A percentile compares a stretch with the other conserved stretches of the same genome.
Evolutionary conservation across 495 filamentous ascomycete species (phyloP).

Genomic region (Trichoderma asperelloides): DNA sequence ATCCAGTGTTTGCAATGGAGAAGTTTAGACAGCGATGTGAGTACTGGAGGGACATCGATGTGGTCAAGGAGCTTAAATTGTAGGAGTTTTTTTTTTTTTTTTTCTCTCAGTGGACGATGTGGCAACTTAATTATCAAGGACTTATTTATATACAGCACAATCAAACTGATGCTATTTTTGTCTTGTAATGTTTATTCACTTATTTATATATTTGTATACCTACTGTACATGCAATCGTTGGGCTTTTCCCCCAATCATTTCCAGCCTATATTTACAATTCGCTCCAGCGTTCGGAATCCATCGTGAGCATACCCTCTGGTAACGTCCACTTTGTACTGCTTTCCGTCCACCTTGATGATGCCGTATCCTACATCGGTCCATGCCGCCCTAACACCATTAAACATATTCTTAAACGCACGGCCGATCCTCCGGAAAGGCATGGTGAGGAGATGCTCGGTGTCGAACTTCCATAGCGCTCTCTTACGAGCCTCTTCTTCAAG

Average conservation of each 20-base stretch:
- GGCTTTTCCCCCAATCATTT: background rate
- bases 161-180: background rate
- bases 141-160: too few relatives aligned
- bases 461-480: slow-evolving; percentile 22
- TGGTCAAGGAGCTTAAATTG: background rate
- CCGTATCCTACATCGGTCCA: slow-evolving; percentile 40
- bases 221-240: background rate
- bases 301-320: slow-evolving; percentile 42
- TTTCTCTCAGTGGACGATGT: background rate
- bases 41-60: background rate
- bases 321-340: slow-evolving; percentile 41
- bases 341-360: slow-evolving; percentile 25
- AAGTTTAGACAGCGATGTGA: background rate
- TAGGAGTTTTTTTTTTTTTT: too few relatives aligned
- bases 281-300: slow-evolving; percentile 40
- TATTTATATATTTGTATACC: too few relatives aligned
- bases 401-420: slow-evolving; percentile 21
- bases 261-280: slow-evolving; percentile 23
- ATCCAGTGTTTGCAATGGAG: slow-evolving; percentile 14
- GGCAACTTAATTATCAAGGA: background rate
- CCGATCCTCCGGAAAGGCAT: slow-evolving; percentile 37
- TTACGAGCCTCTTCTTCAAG: slow-evolving; percentile 22
- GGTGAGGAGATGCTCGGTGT: slow-evolving; percentile 39
- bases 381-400: slow-evolving; percentile 26
- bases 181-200: background rate